Evolutionary conservation across 352 stramenopile species (phyloP).

Genomic region (Phytopythium sindhum): DNA sequence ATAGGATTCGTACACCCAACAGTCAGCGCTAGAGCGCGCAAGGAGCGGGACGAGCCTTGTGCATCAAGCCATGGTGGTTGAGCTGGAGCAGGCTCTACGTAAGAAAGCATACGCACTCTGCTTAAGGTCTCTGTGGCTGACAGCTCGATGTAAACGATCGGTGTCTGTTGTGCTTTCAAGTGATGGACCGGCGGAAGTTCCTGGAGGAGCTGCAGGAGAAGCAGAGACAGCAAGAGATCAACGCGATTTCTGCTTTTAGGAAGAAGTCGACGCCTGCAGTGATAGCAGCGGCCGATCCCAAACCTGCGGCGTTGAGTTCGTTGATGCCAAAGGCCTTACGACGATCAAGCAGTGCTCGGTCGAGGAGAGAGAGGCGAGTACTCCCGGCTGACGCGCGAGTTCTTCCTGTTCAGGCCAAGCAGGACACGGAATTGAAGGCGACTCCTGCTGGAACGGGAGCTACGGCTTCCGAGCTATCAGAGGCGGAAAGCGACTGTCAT

Average conservation of each 20-base stretch:
- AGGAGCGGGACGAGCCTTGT: conserved; percentile 22
- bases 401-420: neutral
- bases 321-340: neutral
- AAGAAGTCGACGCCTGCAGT: conserved; percentile 2
- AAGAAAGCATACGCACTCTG: neutral
- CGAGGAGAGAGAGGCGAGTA: neutral
- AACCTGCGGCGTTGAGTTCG: neutral
- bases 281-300: neutral
- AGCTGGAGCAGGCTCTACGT: conserved; percentile 46
- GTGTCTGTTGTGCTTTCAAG: conserved; percentile 12
- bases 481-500: neutral
- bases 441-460: neutral
- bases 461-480: neutral
- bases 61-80: conserved; percentile 34
- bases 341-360: neutral
- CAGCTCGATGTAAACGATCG: neutral
- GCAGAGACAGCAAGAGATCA: conserved; percentile 36
- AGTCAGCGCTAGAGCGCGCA: conserved; percentile 47
- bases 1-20: conserved; percentile 41
- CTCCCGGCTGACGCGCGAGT: neutral
- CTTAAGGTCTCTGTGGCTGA: neutral
- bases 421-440: neutral
- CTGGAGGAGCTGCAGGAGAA: conserved; percentile 24
- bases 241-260: conserved; percentile 23
- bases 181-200: conserved; percentile 30